Conservation (phyloP, 257 asterid species). For the Solanum chilense region DNA sequence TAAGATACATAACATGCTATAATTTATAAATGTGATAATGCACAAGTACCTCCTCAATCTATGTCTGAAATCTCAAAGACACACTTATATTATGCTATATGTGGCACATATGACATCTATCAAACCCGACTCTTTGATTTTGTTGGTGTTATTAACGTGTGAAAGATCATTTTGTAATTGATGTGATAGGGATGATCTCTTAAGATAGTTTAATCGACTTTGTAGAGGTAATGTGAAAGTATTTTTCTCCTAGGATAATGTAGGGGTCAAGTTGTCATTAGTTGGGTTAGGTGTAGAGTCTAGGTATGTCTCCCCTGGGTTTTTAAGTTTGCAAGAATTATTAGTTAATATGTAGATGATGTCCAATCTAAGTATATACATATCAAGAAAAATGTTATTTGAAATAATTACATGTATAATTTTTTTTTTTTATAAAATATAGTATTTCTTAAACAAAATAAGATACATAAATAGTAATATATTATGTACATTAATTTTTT, state of each 20-base stretch:
- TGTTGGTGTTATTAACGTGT: neutral
- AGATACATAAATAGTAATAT: neutral
- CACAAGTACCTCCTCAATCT: fast-evolving
- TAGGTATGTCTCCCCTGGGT: too few species aligned
- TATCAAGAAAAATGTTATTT: neutral
- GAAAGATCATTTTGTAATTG: neutral
- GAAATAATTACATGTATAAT: too few species aligned
- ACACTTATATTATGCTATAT: neutral
- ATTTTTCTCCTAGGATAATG: neutral
- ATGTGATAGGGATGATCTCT: neutral
- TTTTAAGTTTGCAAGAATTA: too few species aligned
- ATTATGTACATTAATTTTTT: too few species aligned
- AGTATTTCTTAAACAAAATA: too few species aligned
- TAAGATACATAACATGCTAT: too few species aligned
- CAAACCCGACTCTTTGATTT: neutral
- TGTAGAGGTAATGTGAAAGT: neutral
- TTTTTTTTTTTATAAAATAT: too few species aligned
- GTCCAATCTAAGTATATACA: too few species aligned
- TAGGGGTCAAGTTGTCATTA: neutral
- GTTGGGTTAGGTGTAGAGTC: neutral
- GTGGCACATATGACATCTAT: neutral
- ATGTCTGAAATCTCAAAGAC: too few species aligned
- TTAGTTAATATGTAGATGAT: too few species aligned
- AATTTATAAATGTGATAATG: too few species aligned
- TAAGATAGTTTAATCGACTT: neutral